Percentiles rank a stretch among this genome's conserved stretches.
These are phyloP conservation scores for Aspergillus luchuensis DNA, from an alignment of 2,329 filamentous ascomycete genomes.

Conservation along the genomic window DNA sequence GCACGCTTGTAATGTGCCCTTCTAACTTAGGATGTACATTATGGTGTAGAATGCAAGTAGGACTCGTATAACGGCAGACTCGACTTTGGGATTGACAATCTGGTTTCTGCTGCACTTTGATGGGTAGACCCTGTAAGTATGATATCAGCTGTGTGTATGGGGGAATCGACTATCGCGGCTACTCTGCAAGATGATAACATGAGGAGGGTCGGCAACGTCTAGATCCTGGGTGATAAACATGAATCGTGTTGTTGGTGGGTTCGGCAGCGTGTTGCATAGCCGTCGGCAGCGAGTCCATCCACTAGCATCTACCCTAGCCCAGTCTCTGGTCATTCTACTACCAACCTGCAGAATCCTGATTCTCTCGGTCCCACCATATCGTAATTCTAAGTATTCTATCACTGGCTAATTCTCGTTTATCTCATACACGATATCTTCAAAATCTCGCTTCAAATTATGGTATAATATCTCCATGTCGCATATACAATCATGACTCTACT, in stretches of 20 bases:
- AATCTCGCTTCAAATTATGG: background rate
- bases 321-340: background rate
- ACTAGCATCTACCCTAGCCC: no score
- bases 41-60: no score
- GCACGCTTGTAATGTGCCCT: no score
- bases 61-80: no score
- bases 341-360: background rate
- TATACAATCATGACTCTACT: constrained; percentile 17
- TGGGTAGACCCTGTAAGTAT: no score
- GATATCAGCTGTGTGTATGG: no score
- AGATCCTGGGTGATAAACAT: background rate
- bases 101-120: no score
- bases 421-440: background rate
- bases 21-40: no score
- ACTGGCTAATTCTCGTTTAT: background rate
- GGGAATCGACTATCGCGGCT: no score
- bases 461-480: background rate
- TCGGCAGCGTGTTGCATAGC: background rate
- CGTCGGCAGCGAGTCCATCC: no score
- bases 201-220: background rate
- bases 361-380: background rate
- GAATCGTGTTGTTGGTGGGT: background rate
- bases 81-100: no score
- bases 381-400: background rate
- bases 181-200: background rate